phyloP scores from a whole-genome alignment of 139 green algal genomes.

The Medakamo hakoo region DNA sequence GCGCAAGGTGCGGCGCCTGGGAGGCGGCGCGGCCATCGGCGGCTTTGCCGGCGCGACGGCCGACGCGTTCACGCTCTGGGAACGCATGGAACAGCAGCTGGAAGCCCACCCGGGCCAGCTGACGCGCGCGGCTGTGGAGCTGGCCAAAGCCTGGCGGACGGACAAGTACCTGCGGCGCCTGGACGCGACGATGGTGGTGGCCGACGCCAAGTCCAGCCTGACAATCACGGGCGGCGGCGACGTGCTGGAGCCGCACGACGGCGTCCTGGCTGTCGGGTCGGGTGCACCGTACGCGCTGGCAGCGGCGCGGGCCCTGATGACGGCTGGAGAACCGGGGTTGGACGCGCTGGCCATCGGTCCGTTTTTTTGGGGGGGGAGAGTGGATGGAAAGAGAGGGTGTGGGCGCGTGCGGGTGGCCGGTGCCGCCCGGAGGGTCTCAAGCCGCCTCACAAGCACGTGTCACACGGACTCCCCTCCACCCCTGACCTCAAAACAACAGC shows the following conservation, averaged over 20 bases:
- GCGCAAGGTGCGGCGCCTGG: constrained; percentile 53
- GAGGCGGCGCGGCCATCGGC: constrained; percentile 38
- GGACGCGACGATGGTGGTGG: constrained; percentile 70
- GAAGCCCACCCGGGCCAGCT: constrained; percentile 74
- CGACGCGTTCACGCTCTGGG: constrained; percentile 80
- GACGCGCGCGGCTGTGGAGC: constrained; percentile 66
- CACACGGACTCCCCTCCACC: too few species aligned
- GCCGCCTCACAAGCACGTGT: too few species aligned
- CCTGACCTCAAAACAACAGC: too few species aligned
- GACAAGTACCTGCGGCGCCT: constrained; percentile 81
- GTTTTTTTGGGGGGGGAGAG: background rate
- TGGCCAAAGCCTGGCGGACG: constrained; percentile 83
- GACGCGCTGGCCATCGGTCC: constrained; percentile 38
- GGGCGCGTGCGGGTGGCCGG: background rate
- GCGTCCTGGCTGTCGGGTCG: constrained; percentile 64
- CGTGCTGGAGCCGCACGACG: constrained; percentile 76
- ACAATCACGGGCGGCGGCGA: constrained; percentile 82
- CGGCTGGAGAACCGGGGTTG: constrained; percentile 48
- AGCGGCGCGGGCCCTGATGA: constrained; percentile 57
- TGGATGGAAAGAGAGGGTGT: background rate
- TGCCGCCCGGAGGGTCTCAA: background rate
- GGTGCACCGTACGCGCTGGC: constrained; percentile 57
- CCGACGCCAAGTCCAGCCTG: constrained; percentile 47
- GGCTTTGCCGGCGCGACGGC: constrained; percentile 73
- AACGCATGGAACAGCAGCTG: constrained; percentile 70